Base-by-base conservation (phyloP, 768 basidiomycete genomes). In the Phylloporus sp. region DNA sequence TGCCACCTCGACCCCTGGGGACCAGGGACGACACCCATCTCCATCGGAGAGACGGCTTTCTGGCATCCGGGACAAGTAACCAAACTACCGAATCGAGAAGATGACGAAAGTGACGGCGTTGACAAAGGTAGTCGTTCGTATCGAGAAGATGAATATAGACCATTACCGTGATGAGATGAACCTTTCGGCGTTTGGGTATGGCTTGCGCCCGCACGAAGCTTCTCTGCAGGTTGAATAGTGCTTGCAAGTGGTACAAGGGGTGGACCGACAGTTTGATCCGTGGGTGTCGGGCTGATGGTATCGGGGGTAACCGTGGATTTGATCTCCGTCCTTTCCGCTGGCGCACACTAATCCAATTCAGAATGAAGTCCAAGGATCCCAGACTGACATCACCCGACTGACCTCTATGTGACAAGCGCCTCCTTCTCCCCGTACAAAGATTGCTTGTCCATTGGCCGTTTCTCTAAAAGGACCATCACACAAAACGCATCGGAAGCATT, bases 1-100 rank as follows among this genome's bases (percentile, higher is more conserved):
- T 92, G 90, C 90, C 90, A 92, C 52, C 78, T 77, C 26, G 83
- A 82, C 28, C 85, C 85, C 49, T 86, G 83, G 20, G 90, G 90
- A 5, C 90, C 90, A 22, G 87, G 83, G 31, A 92, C 84, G 24
- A 91, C 88, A 9, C 90, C 90, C 48, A 78, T 73, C 58, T 91
- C 90, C 88, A 92, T 90, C 2, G 78, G 78, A 14, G 86, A 86
- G 11, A 91, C 90, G 1, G 78, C 60, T 55, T 77, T 80, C 42
- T 71, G 72, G 63, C 90, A 92, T 21, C 86, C 88, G 9, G 88
- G 87, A 56, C 90, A 92, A 22, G 58, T n/a, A 48, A 76, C 73
- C 6, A 68, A 70, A 45, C 64, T 62, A 23, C 68, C 68, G 21
- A 69, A 67, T 18, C 66, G 66, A 38, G 68, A 65, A 6, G 49